phyloP scores from a whole-genome alignment of 2,329 filamentous ascomycete species.

The Aspergillus transmontanensis region DNA sequence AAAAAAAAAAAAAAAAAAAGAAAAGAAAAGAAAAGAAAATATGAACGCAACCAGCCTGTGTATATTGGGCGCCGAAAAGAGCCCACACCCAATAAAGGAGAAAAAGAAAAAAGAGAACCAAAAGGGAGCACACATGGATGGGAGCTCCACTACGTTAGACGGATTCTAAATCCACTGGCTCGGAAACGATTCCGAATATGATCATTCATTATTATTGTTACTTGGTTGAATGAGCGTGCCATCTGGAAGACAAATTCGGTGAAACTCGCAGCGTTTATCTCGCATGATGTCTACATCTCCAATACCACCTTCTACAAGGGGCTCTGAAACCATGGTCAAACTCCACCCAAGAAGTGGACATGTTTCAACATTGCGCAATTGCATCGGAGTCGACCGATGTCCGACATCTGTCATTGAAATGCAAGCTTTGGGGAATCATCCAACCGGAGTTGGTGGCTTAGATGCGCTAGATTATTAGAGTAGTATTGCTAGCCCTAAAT shows the following conservation, averaged over 20 bases:
- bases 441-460: slow-evolving; percentile 21
- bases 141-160: neutral
- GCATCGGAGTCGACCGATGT: slow-evolving; percentile 2
- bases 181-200: slow-evolving; percentile 1
- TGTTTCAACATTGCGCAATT: slow-evolving; percentile 3
- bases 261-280: neutral
- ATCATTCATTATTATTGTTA: neutral
- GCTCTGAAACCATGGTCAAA: neutral
- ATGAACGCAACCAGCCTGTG: neutral
- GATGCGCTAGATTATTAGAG: slow-evolving; percentile 9
- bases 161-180: neutral
- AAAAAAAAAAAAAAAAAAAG: neutral
- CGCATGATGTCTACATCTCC: neutral
- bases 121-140: neutral
- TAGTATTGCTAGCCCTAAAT: neutral
- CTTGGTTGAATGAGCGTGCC: neutral
- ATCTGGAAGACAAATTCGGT: neutral
- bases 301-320: neutral
- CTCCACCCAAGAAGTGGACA: neutral
- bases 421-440: slow-evolving; percentile 10
- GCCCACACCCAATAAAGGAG: neutral
- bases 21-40: neutral
- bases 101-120: neutral
- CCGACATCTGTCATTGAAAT: slow-evolving; percentile 9
- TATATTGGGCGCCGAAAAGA: neutral